Base-by-base conservation (phyloP, 2,329 filamentous ascomycete species). In the Alternaria incomplexa region DNA sequence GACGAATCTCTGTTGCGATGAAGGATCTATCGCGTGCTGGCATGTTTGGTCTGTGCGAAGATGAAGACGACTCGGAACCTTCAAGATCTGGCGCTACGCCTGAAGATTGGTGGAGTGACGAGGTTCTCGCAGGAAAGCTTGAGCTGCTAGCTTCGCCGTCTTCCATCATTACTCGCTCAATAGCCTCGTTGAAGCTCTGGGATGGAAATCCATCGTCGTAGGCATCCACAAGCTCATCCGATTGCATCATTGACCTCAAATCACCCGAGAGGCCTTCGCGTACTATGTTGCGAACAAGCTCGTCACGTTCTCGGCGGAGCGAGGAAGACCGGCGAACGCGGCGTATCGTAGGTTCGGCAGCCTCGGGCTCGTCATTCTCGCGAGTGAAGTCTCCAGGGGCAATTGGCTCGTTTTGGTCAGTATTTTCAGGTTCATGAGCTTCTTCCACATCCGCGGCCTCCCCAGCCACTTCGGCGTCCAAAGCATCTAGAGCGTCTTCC, bases 1-100 rank as follows among this genome's bases (percentile, higher is more conserved):
- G 80, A 54, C 81, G 82, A 45, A 86, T 84, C 53, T 82, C 80
- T 4, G 82, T 81, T 4, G 84, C 84, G 61, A 82, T 76, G 32
- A 80, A 85, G 4, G 82, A 81, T 15, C 75, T 77, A 55, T 83
- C 81, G 61, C 84, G 77, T 15, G 77, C 70, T 25, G 83, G 83
- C 81, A 86, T 82, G n/a, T 75, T 77, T 12, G 84, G 84, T 70
- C 84, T 70, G 22, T 73, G 72, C 6, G 55, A 68, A 30, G 70
- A 64, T 10, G 50, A 61, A 22, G 68, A 61, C 4, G 66, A 63
- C 26, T 66, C 69, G 8, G 61, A 47, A 22, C 56, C 60, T 32
- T 23, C 13, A 8, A 28, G 12, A 54, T 65, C 58, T 40, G 45
- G 26, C 43, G 40, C 17, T 10, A 54, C 56, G 51, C 51, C 25